Evolutionary conservation across 306 rosid genomes (phyloP).

Genomic region (Hippophae tibetana): DNA sequence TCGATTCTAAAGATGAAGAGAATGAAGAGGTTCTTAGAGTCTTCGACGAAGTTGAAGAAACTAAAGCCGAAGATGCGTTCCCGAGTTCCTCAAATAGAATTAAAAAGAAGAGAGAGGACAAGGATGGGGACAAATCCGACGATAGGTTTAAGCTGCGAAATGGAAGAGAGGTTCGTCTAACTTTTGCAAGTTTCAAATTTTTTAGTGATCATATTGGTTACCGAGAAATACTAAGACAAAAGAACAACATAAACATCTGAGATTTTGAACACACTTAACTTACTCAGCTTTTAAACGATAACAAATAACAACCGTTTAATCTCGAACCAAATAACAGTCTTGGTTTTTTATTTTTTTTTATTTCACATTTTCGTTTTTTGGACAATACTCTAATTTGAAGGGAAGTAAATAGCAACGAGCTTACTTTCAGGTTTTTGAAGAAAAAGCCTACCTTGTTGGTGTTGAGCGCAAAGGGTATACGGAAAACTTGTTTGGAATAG

Average conservation of each 20-base stretch:
- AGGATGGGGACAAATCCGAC: background rate
- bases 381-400: conserved; percentile 5
- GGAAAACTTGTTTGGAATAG: conserved; percentile 46
- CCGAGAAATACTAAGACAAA: background rate
- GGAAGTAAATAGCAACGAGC: conserved; percentile 6
- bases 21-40: conserved; percentile 10
- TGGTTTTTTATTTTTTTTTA: background rate
- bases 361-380: background rate
- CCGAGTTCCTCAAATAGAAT: conserved; percentile 19
- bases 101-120: conserved; percentile 44
- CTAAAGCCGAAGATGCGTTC: conserved; percentile 17
- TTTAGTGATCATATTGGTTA: background rate
- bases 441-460: conserved; percentile 77
- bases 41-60: conserved; percentile 16
- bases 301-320: too few species aligned
- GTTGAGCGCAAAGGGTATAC: conserved; percentile 59
- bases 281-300: background rate
- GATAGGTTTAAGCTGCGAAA: conserved; percentile 79
- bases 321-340: background rate
- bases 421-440: conserved; percentile 60
- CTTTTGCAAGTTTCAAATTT: background rate
- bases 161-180: conserved; percentile 62
- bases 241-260: background rate
- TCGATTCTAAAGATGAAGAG: conserved; percentile 4
- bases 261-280: background rate